Evolutionary conservation across 805 yeast species (phyloP).

Genomic region (Saccharomyces paradoxus): DNA sequence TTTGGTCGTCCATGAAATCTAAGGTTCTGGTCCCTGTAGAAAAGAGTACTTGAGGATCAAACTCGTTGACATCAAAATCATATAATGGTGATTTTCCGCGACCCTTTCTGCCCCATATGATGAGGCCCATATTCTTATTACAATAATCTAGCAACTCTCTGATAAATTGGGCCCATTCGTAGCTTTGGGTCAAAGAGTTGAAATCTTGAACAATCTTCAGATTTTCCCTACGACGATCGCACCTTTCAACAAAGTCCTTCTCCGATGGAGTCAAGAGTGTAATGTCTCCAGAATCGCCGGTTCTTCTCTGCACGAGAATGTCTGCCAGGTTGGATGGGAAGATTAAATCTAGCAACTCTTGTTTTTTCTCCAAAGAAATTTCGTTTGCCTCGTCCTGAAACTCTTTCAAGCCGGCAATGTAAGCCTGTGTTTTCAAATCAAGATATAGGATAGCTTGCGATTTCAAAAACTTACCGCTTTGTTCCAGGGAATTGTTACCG

Average conservation of each 20-base stretch:
- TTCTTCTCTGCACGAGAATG: slow-evolving; percentile 25
- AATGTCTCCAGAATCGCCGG: slow-evolving; percentile 5
- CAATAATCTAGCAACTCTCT: slow-evolving; percentile 73
- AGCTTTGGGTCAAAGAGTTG: slow-evolving; percentile 54
- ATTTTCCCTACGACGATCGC: slow-evolving; percentile 60
- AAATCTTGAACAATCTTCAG: slow-evolving; percentile 42
- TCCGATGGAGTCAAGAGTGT: slow-evolving; percentile 60
- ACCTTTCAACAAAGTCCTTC: slow-evolving; percentile 64
- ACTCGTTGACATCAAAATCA: slow-evolving; percentile 16
- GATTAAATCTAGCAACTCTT: slow-evolving; percentile 63
- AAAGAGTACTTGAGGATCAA: slow-evolving; percentile 18
- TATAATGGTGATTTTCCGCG: slow-evolving; percentile 26
- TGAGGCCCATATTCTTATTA: slow-evolving; percentile 60
- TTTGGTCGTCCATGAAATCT: not conserved
- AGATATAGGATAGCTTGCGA: slow-evolving; percentile 72
- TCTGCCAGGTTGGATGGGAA: slow-evolving; percentile 58
- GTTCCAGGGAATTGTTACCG: slow-evolving; percentile 15
- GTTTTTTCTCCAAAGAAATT: slow-evolving; percentile 8
- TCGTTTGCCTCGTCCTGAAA: slow-evolving; percentile 6
- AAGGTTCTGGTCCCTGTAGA: slow-evolving; percentile 14
- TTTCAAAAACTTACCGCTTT: slow-evolving; percentile 53
- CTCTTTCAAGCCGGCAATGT: slow-evolving; percentile 71
- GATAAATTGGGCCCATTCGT: slow-evolving; percentile 80
- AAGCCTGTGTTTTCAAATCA: slow-evolving; percentile 92
- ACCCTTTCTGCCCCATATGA: slow-evolving; percentile 60